Percentiles rank a stretch among this genome's conserved stretches.
phyloP scores from a whole-genome alignment of 768 basidiomycete genomes.

The Phanerochaete carnosa region DNA sequence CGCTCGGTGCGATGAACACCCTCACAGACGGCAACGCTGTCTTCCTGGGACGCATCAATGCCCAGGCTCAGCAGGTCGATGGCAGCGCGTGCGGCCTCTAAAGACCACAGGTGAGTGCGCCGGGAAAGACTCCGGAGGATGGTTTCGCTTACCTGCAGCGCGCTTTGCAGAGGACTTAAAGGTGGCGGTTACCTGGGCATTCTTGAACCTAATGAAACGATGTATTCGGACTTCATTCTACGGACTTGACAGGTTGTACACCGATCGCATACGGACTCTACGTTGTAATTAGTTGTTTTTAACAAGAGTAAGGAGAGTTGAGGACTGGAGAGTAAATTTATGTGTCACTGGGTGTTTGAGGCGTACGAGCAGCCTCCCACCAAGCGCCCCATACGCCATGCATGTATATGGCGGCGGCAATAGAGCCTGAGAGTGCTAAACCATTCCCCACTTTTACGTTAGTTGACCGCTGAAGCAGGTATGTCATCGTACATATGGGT shows the following conservation, averaged over 20 bases:
- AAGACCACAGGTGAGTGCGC: not conserved
- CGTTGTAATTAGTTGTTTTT: too few relatives aligned
- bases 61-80: conserved; percentile 23
- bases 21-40: conserved; percentile 25
- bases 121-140: not conserved
- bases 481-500: too few relatives aligned
- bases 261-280: not conserved
- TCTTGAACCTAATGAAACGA: not conserved
- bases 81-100: conserved; percentile 20
- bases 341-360: too few relatives aligned
- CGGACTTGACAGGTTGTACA: not conserved
- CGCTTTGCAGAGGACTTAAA: not conserved
- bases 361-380: too few relatives aligned
- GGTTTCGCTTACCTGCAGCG: not conserved
- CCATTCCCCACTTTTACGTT: too few relatives aligned
- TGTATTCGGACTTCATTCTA: not conserved
- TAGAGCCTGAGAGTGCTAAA: too few relatives aligned
- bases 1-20: conserved; percentile 26
- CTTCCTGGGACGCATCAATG: conserved; percentile 24
- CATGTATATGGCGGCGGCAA: too few relatives aligned
- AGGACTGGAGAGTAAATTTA: too few relatives aligned
- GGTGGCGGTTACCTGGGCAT: not conserved
- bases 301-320: too few relatives aligned
- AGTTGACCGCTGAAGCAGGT: too few relatives aligned
- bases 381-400: too few relatives aligned